Conservation (phyloP, 257 asterid genomes). For the Haberlea rhodopensis region DNA sequence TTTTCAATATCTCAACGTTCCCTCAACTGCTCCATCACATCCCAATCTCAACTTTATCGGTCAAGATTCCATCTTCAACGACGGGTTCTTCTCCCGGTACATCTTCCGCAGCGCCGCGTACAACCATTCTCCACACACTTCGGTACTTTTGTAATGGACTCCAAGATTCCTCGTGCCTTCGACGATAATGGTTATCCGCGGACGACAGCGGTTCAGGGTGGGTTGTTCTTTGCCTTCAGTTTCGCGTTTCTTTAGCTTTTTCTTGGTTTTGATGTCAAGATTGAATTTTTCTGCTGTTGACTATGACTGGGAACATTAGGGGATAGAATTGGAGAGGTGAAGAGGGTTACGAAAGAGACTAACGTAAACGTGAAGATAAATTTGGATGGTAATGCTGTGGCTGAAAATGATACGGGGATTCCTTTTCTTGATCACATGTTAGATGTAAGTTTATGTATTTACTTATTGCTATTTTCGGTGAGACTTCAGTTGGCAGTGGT, state of each 20-base stretch:
- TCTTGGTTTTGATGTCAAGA: not conserved
- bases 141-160: conserved; percentile 36
- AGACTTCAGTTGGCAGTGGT: not conserved
- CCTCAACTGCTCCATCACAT: conserved; percentile 27
- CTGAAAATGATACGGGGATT: conserved; percentile 75
- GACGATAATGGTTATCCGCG: conserved; percentile 52
- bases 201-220: conserved; percentile 42
- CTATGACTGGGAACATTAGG: conserved; percentile 18
- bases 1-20: conserved; percentile 41
- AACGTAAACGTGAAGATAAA: conserved; percentile 77
- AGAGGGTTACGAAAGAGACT: conserved; percentile 90
- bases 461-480: not conserved
- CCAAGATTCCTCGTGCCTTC: conserved; percentile 34
- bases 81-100: conserved; percentile 37
- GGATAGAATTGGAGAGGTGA: conserved; percentile 82
- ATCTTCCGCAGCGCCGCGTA: conserved; percentile 32
- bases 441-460: conserved; percentile 54
- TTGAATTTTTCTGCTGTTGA: not conserved
- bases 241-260: not conserved
- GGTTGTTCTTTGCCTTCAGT: not conserved
- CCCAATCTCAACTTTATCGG: conserved; percentile 24
- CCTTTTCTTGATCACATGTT: conserved; percentile 97
- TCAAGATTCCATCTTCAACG: conserved; percentile 28
- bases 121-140: conserved; percentile 24
- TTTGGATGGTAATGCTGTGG: conserved; percentile 82